A percentile compares a stretch with the other conserved stretches of the same genome.
Conservation (phyloP, 1,284 basidiomycete genomes). For the Ceratobasidium theobromae region DNA sequence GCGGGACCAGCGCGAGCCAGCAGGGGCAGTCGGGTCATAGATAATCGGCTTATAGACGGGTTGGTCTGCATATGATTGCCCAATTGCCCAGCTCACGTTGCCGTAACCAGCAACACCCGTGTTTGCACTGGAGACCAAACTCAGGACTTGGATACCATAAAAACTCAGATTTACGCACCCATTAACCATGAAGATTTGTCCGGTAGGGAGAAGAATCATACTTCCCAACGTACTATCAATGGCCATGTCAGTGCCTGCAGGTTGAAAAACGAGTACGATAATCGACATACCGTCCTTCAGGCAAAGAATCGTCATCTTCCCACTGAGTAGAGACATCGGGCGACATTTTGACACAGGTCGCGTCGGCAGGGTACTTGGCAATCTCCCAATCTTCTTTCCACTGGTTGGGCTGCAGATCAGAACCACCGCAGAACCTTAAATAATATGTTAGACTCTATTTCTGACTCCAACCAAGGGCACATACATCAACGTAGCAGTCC, state of each 20-base stretch:
- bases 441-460: not conserved
- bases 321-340: conserved; percentile 61
- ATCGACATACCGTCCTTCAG: conserved; percentile 48
- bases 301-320: conserved; percentile 73
- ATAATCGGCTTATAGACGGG: conserved; percentile 70
- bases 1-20: conserved; percentile 72
- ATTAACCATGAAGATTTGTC: conserved; percentile 68
- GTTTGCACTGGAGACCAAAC: conserved; percentile 44
- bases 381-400: conserved; percentile 52
- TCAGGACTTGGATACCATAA: not conserved
- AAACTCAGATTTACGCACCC: conserved; percentile 48
- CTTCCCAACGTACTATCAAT: conserved; percentile 70
- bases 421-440: conserved; percentile 76
- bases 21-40: conserved; percentile 67
- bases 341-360: conserved; percentile 58
- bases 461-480: not conserved
- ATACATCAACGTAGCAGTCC: conserved; percentile 64
- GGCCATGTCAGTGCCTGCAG: conserved; percentile 48
- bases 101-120: conserved; percentile 43
- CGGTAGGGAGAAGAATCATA: conserved; percentile 71
- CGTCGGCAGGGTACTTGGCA: conserved; percentile 45
- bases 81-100: conserved; percentile 45
- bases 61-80: conserved; percentile 49
- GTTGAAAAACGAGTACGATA: not conserved
- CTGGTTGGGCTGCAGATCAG: conserved; percentile 66